Conservation (phyloP, 164 flowering plant species). For the Aristolochia fimbriata region DNA sequence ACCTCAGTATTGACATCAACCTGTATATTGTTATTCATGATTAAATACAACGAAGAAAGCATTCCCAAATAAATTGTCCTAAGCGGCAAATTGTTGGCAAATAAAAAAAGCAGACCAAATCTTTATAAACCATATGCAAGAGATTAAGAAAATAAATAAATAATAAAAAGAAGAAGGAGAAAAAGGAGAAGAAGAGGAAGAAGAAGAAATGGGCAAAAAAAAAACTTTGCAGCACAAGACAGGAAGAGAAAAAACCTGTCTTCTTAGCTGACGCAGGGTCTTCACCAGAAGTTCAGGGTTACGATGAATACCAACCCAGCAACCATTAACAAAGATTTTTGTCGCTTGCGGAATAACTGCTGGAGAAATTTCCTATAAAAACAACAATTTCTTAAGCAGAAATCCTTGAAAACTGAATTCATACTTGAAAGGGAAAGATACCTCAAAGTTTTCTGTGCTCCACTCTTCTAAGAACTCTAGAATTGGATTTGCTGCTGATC, state of each 20-base stretch:
- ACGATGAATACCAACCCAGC: constrained; percentile 98
- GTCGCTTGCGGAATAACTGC: constrained; percentile 91
- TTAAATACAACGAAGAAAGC: too few species aligned
- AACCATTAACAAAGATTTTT: constrained; percentile 94
- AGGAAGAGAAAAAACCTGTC: constrained; percentile 37
- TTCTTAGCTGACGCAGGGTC: constrained; percentile 67
- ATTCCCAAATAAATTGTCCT: too few species aligned
- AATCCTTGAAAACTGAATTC: not conserved
- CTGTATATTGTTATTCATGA: constrained; percentile 7
- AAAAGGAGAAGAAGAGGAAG: too few species aligned
- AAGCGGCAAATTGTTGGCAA: too few species aligned
- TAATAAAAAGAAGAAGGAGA: too few species aligned
- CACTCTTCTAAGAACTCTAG: constrained; percentile 91
- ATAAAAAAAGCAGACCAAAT: too few species aligned
- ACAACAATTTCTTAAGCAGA: not conserved
- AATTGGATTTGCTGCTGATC: constrained; percentile 94
- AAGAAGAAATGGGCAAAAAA: too few species aligned
- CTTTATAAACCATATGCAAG: too few species aligned
- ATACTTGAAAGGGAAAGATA: constrained; percentile 2
- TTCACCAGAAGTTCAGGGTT: constrained; percentile 84
- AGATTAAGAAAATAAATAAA: too few species aligned
- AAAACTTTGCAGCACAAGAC: too few species aligned
- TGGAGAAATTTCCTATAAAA: constrained; percentile 84
- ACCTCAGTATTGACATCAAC: constrained; percentile 99
- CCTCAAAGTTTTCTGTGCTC: constrained; percentile 97